These are phyloP conservation scores for Dactylellina haptotyla DNA, from an alignment of 2,329 filamentous ascomycete species.

Conservation along the genomic window DNA sequence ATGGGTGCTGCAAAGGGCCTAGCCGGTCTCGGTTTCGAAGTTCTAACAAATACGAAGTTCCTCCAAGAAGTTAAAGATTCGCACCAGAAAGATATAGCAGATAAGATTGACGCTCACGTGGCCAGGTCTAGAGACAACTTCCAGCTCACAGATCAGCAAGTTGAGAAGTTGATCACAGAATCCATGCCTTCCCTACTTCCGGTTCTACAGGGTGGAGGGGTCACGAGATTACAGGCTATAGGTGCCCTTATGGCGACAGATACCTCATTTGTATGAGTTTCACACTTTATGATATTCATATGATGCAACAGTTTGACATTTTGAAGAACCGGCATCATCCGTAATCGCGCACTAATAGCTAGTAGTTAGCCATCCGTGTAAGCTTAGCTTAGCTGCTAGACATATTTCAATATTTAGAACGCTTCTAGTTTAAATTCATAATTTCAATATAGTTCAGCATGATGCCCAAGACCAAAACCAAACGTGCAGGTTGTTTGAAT, in stretches of 20 bases:
- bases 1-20: conserved; percentile 65
- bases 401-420: too few species aligned
- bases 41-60: conserved; percentile 63
- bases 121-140: not conserved
- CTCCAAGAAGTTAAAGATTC: conserved; percentile 63
- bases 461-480: too few species aligned
- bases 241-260: conserved; percentile 34
- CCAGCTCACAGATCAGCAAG: not conserved
- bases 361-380: too few species aligned
- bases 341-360: too few species aligned
- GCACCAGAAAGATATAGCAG: conserved; percentile 58
- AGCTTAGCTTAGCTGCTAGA: too few species aligned
- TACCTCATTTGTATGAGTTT: not conserved
- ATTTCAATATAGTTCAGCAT: too few species aligned
- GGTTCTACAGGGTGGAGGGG: not conserved
- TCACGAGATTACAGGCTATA: conserved; percentile 23
- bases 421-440: too few species aligned
- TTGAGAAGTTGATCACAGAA: conserved; percentile 3
- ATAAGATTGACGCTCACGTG: not conserved
- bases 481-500: too few species aligned
- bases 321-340: too few species aligned
- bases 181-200: conserved; percentile 12
- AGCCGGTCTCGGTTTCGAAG: conserved; percentile 65
- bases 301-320: too few species aligned
- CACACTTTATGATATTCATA: too few species aligned